These are phyloP conservation scores for Alternaria longipes DNA, from an alignment of 2,329 filamentous ascomycete genomes.

Conservation along the genomic window DNA sequence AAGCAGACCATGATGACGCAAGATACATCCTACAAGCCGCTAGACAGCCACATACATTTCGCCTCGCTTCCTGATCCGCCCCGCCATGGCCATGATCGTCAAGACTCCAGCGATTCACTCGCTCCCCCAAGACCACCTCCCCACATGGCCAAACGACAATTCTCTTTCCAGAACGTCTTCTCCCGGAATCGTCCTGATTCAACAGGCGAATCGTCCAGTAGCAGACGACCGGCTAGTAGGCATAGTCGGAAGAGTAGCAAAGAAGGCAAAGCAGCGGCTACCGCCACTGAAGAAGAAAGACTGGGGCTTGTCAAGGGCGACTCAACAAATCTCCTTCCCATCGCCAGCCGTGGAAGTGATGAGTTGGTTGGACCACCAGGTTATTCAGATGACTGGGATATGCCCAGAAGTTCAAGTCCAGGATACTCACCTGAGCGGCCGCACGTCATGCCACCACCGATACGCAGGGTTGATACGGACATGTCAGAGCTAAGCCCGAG, in stretches of 20 bases:
- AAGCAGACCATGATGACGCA: slow-evolving; percentile 55
- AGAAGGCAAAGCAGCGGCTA: slow-evolving; percentile 53
- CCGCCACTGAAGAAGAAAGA: slow-evolving; percentile 81
- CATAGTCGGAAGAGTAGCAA: slow-evolving; percentile 46
- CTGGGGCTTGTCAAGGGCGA: slow-evolving; percentile 85
- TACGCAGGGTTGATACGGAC: slow-evolving; percentile 21
- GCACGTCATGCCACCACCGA: background rate
- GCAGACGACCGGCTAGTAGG: slow-evolving; percentile 36
- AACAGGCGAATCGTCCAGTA: slow-evolving; percentile 30
- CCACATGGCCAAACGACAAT: slow-evolving; percentile 73
- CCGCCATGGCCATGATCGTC: slow-evolving; percentile 46
- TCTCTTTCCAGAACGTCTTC: slow-evolving; percentile 92
- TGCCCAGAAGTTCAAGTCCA: slow-evolving; percentile 19
- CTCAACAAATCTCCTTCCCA: slow-evolving; percentile 48
- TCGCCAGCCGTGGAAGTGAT: slow-evolving; percentile 33
- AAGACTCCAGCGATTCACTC: slow-evolving; percentile 56
- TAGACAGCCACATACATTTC: slow-evolving; percentile 55
- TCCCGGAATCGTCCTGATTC: slow-evolving; percentile 56
- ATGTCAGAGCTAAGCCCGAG: slow-evolving; percentile 8
- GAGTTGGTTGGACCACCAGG: slow-evolving; percentile 25
- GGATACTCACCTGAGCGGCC: slow-evolving; percentile 17
- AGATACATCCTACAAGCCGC: slow-evolving; percentile 58
- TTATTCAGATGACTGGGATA: slow-evolving; percentile 30
- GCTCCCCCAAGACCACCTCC: slow-evolving; percentile 68
- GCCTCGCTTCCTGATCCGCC: slow-evolving; percentile 45